A percentile compares a stretch with the other conserved stretches of the same genome.
Conservation (phyloP, 257 asterid genomes). For the Lantana camara region DNA sequence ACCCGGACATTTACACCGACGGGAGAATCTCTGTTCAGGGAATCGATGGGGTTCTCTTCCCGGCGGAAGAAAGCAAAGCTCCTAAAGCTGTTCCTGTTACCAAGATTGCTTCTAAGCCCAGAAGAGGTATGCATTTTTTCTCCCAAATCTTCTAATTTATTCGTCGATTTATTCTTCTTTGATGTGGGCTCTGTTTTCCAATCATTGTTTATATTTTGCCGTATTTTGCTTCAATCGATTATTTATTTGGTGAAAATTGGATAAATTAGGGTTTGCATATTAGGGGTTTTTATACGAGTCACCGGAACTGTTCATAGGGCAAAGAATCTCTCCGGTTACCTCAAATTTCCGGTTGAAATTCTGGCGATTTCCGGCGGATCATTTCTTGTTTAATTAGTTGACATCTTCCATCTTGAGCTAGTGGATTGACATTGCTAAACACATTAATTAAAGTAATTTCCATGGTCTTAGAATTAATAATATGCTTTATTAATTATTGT, state of each 20-base stretch:
- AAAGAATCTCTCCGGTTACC: not conserved
- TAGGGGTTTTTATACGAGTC: not conserved
- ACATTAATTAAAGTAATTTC: too few relatives aligned
- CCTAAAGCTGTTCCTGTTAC: conserved; percentile 52
- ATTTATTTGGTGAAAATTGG: not conserved
- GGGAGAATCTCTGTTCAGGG: conserved; percentile 99
- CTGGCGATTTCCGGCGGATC: conserved; percentile 12
- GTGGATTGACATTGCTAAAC: too few relatives aligned
- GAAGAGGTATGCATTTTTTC: conserved; percentile 57
- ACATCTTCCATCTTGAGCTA: too few relatives aligned
- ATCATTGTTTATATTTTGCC: not conserved
- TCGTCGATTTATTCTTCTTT: not conserved
- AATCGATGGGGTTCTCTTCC: conserved; percentile 80
- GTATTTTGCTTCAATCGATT: not conserved
- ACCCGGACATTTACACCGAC: conserved; percentile 94
- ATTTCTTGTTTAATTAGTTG: too few relatives aligned
- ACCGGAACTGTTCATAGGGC: conserved; percentile 10
- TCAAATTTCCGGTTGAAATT: conserved; percentile 10
- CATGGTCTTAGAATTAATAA: conserved; percentile 20
- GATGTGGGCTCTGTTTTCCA: not conserved
- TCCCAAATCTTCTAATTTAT: not conserved
- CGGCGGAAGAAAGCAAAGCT: conserved; percentile 56
- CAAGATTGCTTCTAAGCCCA: conserved; percentile 54
- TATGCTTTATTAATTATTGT: too few relatives aligned
- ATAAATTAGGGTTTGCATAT: not conserved